Percentiles rank a stretch among this genome's conserved stretches.
phyloP scores from a whole-genome alignment of 768 basidiomycete species.

The Lyophyllum atratum region DNA sequence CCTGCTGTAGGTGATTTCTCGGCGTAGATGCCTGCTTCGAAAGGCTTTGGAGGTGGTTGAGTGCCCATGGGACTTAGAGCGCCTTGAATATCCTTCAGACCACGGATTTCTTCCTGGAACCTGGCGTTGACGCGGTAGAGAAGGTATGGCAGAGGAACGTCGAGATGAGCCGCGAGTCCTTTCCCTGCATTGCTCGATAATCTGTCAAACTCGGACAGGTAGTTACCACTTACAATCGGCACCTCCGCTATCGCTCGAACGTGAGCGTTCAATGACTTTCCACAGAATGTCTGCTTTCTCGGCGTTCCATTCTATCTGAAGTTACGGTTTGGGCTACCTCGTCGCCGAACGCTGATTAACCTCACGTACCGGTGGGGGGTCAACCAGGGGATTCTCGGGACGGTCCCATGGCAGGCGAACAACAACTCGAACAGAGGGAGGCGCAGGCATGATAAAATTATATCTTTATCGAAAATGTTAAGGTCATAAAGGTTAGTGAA shows the following conservation, averaged over 20 bases:
- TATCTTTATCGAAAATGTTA: background rate
- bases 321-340: slow-evolving; percentile 11
- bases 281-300: slow-evolving; percentile 86
- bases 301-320: slow-evolving; percentile 80
- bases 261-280: slow-evolving; percentile 83
- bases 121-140: slow-evolving; percentile 82
- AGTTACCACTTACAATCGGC: slow-evolving; percentile 68
- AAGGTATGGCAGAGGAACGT: slow-evolving; percentile 83
- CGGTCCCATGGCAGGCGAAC: slow-evolving; percentile 80
- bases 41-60: slow-evolving; percentile 34
- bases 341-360: background rate
- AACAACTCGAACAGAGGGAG: slow-evolving; percentile 62
- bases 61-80: slow-evolving; percentile 50
- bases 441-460: slow-evolving; percentile 27
- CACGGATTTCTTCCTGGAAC: slow-evolving; percentile 84
- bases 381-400: slow-evolving; percentile 64
- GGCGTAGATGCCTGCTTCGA: slow-evolving; percentile 21
- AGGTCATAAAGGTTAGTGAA: background rate
- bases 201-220: slow-evolving; percentile 3
- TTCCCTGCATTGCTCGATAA: slow-evolving; percentile 59
- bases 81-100: slow-evolving; percentile 70
- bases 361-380: slow-evolving; percentile 68
- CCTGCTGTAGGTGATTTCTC: slow-evolving; percentile 32
- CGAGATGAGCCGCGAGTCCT: slow-evolving; percentile 74
- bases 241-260: slow-evolving; percentile 69